phyloP scores from a whole-genome alignment of 192 early-diverging fungal genomes.

The Entomortierella chlamydospora region DNA sequence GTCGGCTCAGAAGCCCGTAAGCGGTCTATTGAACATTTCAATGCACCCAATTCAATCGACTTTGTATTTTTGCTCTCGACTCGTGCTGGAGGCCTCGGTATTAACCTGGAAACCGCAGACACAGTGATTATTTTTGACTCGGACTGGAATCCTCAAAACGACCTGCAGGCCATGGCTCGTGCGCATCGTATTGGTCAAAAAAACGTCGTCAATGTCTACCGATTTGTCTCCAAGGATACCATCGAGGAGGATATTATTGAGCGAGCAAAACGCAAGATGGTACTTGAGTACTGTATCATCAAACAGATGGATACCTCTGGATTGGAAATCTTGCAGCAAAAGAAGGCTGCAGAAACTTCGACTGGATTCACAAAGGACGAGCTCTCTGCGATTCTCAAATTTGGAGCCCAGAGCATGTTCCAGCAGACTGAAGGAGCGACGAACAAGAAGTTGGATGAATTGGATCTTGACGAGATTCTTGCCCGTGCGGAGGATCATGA shows the following conservation, averaged over 20 bases:
- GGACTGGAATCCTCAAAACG: conserved; percentile 97
- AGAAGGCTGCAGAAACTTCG: conserved; percentile 55
- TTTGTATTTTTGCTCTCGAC: conserved; percentile 99
- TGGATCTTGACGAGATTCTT: conserved; percentile 98
- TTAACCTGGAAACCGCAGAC: conserved; percentile 97
- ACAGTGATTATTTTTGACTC: conserved; percentile 97
- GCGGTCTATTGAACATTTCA: conserved; percentile 97
- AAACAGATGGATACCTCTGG: conserved; percentile 99
- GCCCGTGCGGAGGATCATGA: conserved; percentile 94
- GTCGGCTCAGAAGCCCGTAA: conserved; percentile 91
- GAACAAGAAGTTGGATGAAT: conserved; percentile 87
- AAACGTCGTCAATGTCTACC: conserved; percentile 96
- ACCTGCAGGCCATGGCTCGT: conserved; percentile 97
- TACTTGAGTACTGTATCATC: conserved; percentile 99
- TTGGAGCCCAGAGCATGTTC: conserved; percentile 98
- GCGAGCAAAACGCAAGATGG: conserved; percentile 99
- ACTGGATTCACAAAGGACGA: conserved; percentile 86
- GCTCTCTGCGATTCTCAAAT: conserved; percentile 95
- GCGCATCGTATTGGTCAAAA: conserved; percentile 99
- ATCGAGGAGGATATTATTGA: conserved; percentile 99
- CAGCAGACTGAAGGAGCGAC: conserved; percentile 71
- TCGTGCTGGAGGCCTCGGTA: conserved; percentile 95
- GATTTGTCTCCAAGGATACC: conserved; percentile 96
- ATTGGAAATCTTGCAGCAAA: conserved; percentile 70
- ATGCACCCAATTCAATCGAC: conserved; percentile 91